These are phyloP conservation scores for Aspergillus proliferans DNA, from an alignment of 2,329 filamentous ascomycete species.

Conservation along the genomic window DNA sequence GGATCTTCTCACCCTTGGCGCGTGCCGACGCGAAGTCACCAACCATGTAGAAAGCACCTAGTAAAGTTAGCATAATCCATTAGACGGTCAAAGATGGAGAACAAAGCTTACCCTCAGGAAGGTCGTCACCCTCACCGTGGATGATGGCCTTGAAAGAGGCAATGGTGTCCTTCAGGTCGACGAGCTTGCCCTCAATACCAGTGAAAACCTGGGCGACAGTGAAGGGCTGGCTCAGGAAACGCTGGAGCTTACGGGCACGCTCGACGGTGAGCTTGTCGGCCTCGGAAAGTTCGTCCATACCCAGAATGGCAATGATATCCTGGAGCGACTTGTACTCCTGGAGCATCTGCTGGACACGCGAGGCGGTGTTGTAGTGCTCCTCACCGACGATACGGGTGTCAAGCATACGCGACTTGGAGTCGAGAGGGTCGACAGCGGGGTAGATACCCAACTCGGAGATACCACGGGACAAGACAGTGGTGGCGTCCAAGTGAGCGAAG, in stretches of 20 bases:
- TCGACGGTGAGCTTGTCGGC: constrained; percentile 99
- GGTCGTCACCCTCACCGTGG: constrained; percentile 86
- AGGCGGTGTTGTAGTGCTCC: constrained; percentile 94
- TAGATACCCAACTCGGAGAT: constrained; percentile 99
- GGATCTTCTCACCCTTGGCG: constrained; percentile 99
- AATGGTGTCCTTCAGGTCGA: constrained; percentile 98
- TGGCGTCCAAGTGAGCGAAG: constrained; percentile 99
- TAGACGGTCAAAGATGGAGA: neutral
- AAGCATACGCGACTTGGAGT: constrained; percentile 99
- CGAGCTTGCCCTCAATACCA: constrained; percentile 91
- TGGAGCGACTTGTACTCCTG: constrained; percentile 99
- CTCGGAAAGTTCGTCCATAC: constrained; percentile 99
- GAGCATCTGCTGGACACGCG: constrained; percentile 96
- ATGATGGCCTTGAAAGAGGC: constrained; percentile 95
- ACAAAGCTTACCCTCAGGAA: constrained; percentile 72
- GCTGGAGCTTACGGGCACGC: constrained; percentile 99
- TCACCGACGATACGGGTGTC: constrained; percentile 97
- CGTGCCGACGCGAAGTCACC: constrained; percentile 89
- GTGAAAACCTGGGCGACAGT: constrained; percentile 68
- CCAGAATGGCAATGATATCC: constrained; percentile 99
- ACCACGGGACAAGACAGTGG: constrained; percentile 99
- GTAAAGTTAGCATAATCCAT: constrained; percentile 5
- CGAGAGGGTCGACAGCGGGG: constrained; percentile 98
- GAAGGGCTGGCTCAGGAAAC: constrained; percentile 99
- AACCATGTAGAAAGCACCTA: constrained; percentile 89